Evolutionary conservation across 768 basidiomycete species (phyloP), one percentile per base, ranked within the genome.

Genomic region (Pisolithus tinctorius): DNA sequence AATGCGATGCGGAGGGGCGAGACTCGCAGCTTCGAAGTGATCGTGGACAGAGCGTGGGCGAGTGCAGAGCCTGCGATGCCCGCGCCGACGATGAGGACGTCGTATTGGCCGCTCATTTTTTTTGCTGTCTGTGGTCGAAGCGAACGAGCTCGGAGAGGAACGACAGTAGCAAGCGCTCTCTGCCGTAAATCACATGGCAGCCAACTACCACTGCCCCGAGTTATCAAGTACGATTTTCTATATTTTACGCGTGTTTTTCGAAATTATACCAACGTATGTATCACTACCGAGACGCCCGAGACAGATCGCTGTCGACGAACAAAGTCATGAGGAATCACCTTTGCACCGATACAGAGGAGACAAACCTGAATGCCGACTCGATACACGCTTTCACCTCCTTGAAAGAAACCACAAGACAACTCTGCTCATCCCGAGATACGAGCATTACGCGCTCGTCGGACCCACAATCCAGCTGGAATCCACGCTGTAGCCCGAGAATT

Each of bases 371-470:
- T 8, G 93, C 87, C 4, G 82, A 77, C 47, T 93, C 85, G 37
- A 95, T 76, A 64, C 89, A 94, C 3, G 78, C 64, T 70, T 89
- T 94, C 71, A 97, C 78, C 49, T 96, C 93, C 65, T 86, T 88
- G 71, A 93, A 96, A 63, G 82, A 89, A 38, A 96, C 93, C 8
- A 95, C 89, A 14, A 97, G 77, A 65, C 93, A 96, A 61, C 86
- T 93, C 72, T 95, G 94, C 64, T 98, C 96, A 64, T 99, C 95
- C 43, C 95, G 77, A 6, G 93, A 84, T 26, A 96, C 83, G 25
- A 99, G 79, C 93, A 97, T 95, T 57, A 99, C 76, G 55, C 84
- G 85, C 65, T 99, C 96, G 41, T 98, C 95, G 13, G 86, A 81
- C 6, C 94, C 95, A 7, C 86, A 85, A 64, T 99, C 96, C 47